Base-by-base conservation (phyloP, 306 rosid genomes). In the Sophora flavescens region DNA sequence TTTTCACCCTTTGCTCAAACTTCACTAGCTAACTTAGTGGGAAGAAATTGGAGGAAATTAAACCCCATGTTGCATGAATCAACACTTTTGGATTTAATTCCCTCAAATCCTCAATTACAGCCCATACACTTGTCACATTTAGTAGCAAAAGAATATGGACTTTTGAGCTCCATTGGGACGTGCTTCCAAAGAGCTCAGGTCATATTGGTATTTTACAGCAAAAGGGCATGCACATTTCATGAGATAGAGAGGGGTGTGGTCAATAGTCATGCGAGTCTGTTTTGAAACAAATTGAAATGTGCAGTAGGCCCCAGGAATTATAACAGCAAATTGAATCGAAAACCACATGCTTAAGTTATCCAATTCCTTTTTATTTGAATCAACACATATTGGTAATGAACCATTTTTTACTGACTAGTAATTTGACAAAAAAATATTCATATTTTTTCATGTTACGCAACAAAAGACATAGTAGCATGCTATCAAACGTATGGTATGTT, bases 31-130 rank as follows among this genome's bases (percentile, higher is more conserved):
- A 38, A 47, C 14, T 39, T 14, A 39, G 73, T 63, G 52, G 10
- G 54, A 16, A 63, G 56, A 57, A 47, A 50, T 54, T 44, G 32
- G 66, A 26, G 67, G 54, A 45, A 54, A 35, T 72, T 17, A 72
- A 80, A 64, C 14, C 47, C 67, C 28, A 6, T 62, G 47, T 17
- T 36, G n/a, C 32, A 22, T 17, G 32, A 63, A 32, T 63, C 30
- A 15, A 51, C 42, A 9, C 3, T 9, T 35, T 4, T 38, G 51
- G 50, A 17, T 71, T 79, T 70, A 16, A 38, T 4, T 78, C 15
- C 63, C 45, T 38, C 18, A 64, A 50, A 70, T 70, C 15, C 82
- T 62, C 67, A 63, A 1, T 11, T 71, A 17, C 59, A 78, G 18
- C 73, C 41, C 10, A 52, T 2, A n/a, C 66, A 51, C 78, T 5